phyloP scores from a whole-genome alignment of 495 filamentous ascomycete genomes.

The Bacidia rubella region DNA sequence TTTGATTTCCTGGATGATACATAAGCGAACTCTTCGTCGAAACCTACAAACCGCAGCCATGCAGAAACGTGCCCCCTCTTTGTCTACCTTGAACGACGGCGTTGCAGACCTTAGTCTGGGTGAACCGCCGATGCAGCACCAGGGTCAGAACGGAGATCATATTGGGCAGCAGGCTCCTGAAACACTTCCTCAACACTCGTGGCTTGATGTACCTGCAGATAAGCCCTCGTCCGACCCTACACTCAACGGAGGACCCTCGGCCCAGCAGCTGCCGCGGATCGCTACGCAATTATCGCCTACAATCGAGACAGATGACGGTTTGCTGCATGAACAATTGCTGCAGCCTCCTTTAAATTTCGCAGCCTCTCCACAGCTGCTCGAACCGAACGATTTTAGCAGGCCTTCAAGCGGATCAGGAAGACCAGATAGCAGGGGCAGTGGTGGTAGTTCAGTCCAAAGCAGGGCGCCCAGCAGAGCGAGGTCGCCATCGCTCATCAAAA shows the following conservation, averaged over 20 bases:
- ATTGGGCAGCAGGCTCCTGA: background rate
- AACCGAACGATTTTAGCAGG: background rate
- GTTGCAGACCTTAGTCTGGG: slow-evolving; percentile 14
- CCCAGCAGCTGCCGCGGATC: slow-evolving; percentile 2
- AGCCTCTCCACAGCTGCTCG: background rate
- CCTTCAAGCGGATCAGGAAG: slow-evolving; percentile 11
- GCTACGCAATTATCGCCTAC: slow-evolving; percentile 6
- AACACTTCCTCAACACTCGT: background rate
- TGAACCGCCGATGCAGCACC: slow-evolving; percentile 5
- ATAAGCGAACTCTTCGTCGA: background rate
- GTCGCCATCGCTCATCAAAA: slow-evolving; percentile 6
- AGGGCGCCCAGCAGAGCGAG: slow-evolving; percentile 24
- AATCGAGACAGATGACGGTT: slow-evolving; percentile 1
- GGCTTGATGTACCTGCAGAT: slow-evolving; percentile 6
- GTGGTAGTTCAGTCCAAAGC: slow-evolving; percentile 16
- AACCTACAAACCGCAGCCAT: background rate
- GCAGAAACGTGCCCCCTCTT: slow-evolving; percentile 14
- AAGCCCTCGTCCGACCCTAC: background rate
- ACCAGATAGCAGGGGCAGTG: slow-evolving; percentile 27
- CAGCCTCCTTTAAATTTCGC: background rate
- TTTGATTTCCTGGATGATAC: no score
- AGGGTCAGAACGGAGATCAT: background rate
- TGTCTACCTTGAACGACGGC: slow-evolving; percentile 13
- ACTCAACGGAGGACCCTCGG: slow-evolving; percentile 2
- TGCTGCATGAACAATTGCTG: background rate